Evolutionary conservation across 2,329 filamentous ascomycete genomes (phyloP), one percentile per base, ranked within the genome.

Genomic region (Pseudopithomyces chartarum): DNA sequence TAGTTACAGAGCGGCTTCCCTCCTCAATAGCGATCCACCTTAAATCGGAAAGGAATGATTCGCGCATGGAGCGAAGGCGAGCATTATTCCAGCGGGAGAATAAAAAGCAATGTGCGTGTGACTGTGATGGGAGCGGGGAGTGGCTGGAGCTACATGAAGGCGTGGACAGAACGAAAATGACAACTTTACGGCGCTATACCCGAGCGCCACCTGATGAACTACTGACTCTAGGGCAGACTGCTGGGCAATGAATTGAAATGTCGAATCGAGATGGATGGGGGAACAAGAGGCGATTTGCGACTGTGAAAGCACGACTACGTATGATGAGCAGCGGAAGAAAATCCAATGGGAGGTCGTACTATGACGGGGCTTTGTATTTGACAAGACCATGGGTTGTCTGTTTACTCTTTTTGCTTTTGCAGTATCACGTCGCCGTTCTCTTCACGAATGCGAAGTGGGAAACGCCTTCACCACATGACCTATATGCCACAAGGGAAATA

Each of bases 21-120:
- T 8, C 3, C 20, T 11, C 17, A 42, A 17, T 34, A 23, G 36
- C 36, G 20, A 26, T 29, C 8, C 22, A 8, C 4, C 22, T 22
- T 32, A 11, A 29, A 42, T n/a, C n/a, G 42, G 48, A 36, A 33
- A 51, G 32, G 33, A 23, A 51, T 48, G 22, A 23, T 36, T 39
- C 13, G 36, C n/a, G 23, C 13, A 15, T 3, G 44, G 20, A 10
- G n/a, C 22, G 12, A 23, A 40, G 32, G 26, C n/a, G 48, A 20
- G 15, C 11, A 20, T 38, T 8, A 34, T 3, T 26, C 11, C 19
- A 50, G 15, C 13, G 47, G 23, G 11, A 43, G 22, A 13, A 6
- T 32, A 22, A 51, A 51, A 51, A 51, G 48, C 13, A 51, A 51
- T 19, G 36, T 42, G 34, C 20, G 48, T 43, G 48, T 43, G 42